Evolutionary conservation across 495 filamentous ascomycete genomes (phyloP), one percentile per base, ranked within the genome.

Genomic region (Trichoderma erinaceum): DNA sequence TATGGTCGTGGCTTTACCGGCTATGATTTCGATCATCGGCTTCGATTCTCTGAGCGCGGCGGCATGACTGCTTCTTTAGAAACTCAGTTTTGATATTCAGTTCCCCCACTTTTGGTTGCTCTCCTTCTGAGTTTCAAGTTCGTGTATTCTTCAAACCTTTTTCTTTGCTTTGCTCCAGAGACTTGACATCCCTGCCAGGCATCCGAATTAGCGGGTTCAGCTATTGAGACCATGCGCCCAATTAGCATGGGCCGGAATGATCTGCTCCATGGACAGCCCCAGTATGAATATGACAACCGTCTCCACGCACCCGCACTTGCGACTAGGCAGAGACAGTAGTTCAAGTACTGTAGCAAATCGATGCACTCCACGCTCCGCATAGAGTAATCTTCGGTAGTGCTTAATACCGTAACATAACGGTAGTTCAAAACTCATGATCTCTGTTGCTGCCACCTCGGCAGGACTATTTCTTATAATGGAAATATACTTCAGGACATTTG

Each of bases 181-280:
- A 11, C 56, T 29, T 25, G 56, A 61, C 16, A 61, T 61, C 56
- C 56, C 56, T 61, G 56, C 16, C 56, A 32, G 23, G 16, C 56
- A 61, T 61, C 56, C 56, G 56, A 61, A 13, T 61, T 61, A 61
- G 56, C 56, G 56, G 23, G 16, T 32, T 61, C 56, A 61, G 56
- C 56, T 61, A 61, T 61, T 21, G 56, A 61, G 25, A 13, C 23
- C 56, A 61, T 15, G 56, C 56, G 56, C 25, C 56, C 56, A 61
- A 61, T 61, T 61, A 61, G 56, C 56, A 61, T 35, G 56, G 12
- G 23, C 56, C 56, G 29, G 56, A 35, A 61, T 61, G 56, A 61
- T 61, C 56, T 61, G 56, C 56, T 61, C 56, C 56, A 61, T 61
- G 56, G 56, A 61, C 23, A 29, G 56, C 56, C 56, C 56, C 56